Percentiles rank a stretch among this genome's conserved stretches.
phyloP scores from a whole-genome alignment of 2,329 filamentous ascomycete genomes.

The Cladophialophora exuberans region DNA sequence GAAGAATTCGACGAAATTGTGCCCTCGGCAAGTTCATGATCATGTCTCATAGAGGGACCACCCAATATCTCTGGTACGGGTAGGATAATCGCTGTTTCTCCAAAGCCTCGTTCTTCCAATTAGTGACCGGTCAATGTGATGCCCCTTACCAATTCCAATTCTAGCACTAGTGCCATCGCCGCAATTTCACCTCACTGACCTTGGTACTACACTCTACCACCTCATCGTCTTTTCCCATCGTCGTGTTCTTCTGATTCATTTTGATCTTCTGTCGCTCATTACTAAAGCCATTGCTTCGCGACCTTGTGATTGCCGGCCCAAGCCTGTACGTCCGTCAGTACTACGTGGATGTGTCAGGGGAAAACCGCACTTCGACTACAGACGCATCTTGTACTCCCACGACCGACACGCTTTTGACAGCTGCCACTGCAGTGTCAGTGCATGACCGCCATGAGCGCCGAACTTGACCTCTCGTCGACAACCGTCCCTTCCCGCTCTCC shows the following conservation, averaged over 20 bases:
- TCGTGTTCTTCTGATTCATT: constrained; percentile 1
- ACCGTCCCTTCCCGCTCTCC: constrained; percentile 20
- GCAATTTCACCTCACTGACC: constrained; percentile 23
- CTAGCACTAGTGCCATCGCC: constrained; percentile 18
- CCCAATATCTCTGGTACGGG: too few relatives aligned
- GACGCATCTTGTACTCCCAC: neutral
- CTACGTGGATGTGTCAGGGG: neutral
- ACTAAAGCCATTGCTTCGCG: neutral
- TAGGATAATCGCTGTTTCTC: too few relatives aligned
- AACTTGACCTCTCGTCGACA: constrained; percentile 19
- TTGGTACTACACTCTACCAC: too few relatives aligned
- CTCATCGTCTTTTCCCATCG: neutral
- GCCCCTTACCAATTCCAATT: constrained; percentile 16
- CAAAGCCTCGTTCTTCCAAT: too few relatives aligned
- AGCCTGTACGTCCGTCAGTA: neutral
- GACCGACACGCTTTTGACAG: neutral
- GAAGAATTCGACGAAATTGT: too few relatives aligned
- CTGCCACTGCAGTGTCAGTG: constrained; percentile 1
- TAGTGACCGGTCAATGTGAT: too few relatives aligned
- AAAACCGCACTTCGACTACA: neutral
- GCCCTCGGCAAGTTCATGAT: too few relatives aligned
- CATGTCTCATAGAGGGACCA: too few relatives aligned
- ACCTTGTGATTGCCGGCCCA: constrained; percentile 5
- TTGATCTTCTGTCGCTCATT: constrained; percentile 4
- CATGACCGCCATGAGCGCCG: constrained; percentile 18